phyloP scores from a whole-genome alignment of 1,284 basidiomycete genomes.

The Cryptococcus sp. region DNA sequence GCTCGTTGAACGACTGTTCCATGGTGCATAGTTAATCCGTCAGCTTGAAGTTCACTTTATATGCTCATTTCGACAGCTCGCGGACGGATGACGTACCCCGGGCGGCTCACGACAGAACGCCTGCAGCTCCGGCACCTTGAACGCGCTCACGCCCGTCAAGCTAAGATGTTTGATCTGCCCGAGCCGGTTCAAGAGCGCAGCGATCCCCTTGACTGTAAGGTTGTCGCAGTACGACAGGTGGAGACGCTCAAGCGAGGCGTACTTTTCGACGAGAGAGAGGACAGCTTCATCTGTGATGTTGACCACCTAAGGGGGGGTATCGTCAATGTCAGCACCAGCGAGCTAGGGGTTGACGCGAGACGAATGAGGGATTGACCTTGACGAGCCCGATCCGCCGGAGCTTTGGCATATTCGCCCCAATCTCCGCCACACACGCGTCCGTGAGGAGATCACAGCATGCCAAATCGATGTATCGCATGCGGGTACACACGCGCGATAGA shows the following conservation, averaged over 20 bases:
- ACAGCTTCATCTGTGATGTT: slow-evolving; percentile 93
- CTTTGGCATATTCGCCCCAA: slow-evolving; percentile 78
- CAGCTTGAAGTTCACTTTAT: background rate
- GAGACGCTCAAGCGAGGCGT: slow-evolving; percentile 85
- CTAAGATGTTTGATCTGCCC: slow-evolving; percentile 89
- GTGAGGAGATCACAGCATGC: slow-evolving; percentile 89
- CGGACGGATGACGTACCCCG: slow-evolving; percentile 56
- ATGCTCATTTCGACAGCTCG: background rate
- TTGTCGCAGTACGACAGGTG: slow-evolving; percentile 98
- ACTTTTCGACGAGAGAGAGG: slow-evolving; percentile 68
- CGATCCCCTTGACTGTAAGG: slow-evolving; percentile 84
- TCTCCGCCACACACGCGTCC: slow-evolving; percentile 89
- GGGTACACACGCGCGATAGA: slow-evolving; percentile 80
- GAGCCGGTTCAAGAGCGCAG: slow-evolving; percentile 82
- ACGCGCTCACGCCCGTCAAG: slow-evolving; percentile 91
- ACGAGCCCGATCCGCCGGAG: slow-evolving; percentile 93
- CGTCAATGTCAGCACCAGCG: background rate
- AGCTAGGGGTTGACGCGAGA: background rate
- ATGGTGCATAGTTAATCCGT: background rate
- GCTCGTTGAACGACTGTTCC: slow-evolving; percentile 87
- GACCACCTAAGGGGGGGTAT: slow-evolving; percentile 58
- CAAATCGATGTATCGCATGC: slow-evolving; percentile 94
- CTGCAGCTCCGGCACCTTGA: slow-evolving; percentile 80
- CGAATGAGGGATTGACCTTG: slow-evolving; percentile 58
- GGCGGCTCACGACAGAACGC: slow-evolving; percentile 87